These are phyloP conservation scores for Aristolochia californica DNA, from an alignment of 164 flowering plant species.

Conservation along the genomic window DNA sequence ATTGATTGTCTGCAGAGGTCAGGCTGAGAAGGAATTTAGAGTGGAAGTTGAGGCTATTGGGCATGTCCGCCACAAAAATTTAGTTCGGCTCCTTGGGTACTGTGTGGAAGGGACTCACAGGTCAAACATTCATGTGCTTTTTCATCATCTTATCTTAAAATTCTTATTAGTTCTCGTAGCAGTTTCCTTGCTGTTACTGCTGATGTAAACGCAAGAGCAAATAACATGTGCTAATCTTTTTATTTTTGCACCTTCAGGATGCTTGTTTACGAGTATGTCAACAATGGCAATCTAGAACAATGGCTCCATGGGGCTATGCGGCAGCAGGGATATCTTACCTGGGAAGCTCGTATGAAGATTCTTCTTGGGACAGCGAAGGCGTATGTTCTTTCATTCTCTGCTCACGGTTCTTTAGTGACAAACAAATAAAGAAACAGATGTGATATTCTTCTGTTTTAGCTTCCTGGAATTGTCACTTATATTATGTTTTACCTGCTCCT, in stretches of 20 bases:
- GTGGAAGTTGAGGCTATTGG: slow-evolving; percentile 96
- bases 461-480: not conserved
- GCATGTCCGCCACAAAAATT: slow-evolving; percentile 84
- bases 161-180: not conserved
- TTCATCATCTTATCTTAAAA: not conserved
- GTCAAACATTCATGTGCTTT: slow-evolving; percentile 15
- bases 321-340: slow-evolving; percentile 71
- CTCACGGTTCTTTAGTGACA: not conserved
- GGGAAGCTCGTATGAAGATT: slow-evolving; percentile 86
- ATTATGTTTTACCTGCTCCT: not conserved
- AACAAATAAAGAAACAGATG: too few species aligned
- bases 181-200: not conserved
- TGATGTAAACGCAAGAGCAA: not conserved
- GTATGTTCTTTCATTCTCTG: slow-evolving; percentile 29
- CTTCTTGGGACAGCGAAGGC: slow-evolving; percentile 87
- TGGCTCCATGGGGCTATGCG: slow-evolving; percentile 89
- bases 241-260: slow-evolving; percentile 27
- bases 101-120: slow-evolving; percentile 93
- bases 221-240: not conserved
- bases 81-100: slow-evolving; percentile 85
- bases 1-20: slow-evolving; percentile 47
- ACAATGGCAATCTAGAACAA: slow-evolving; percentile 80
- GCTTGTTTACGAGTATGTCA: slow-evolving; percentile 81
- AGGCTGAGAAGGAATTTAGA: slow-evolving; percentile 88
- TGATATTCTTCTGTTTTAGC: not conserved